phyloP scores from a whole-genome alignment of 768 basidiomycete genomes.

The Lactarius quietus region DNA sequence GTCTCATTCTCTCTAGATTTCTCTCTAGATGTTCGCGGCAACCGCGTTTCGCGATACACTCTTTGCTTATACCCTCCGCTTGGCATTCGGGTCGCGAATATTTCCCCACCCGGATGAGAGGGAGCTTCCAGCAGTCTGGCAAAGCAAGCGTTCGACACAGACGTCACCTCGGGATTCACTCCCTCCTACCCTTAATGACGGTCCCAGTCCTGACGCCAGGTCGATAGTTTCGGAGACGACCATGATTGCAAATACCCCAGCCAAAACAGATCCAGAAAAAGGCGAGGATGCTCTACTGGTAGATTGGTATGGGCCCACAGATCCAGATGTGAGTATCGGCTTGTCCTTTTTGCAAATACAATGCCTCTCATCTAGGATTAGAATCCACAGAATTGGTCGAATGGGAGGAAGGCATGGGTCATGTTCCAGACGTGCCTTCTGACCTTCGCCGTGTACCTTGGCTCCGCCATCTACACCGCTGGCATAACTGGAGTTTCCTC shows the following conservation, averaged over 20 bases:
- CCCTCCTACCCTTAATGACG: not conserved
- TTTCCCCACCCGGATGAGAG: conserved; percentile 27
- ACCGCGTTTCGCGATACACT: conserved; percentile 32
- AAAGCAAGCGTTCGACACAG: conserved; percentile 14
- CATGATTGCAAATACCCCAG: not conserved
- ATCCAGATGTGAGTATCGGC: conserved; percentile 22
- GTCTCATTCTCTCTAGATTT: not conserved
- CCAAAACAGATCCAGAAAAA: conserved; percentile 12
- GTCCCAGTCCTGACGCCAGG: not conserved
- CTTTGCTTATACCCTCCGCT: conserved; percentile 33
- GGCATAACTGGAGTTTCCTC: conserved; percentile 30
- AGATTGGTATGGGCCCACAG: conserved; percentile 30
- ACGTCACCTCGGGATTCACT: conserved; percentile 1
- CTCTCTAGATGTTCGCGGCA: conserved; percentile 3
- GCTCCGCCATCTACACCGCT: conserved; percentile 35
- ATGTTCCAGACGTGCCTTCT: conserved; percentile 35
- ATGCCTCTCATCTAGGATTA: not conserved
- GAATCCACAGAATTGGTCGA: conserved; percentile 33
- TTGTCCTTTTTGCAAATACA: not conserved
- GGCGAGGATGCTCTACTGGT: conserved; percentile 28
- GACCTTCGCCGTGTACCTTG: conserved; percentile 37
- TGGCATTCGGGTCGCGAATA: conserved; percentile 26
- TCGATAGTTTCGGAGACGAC: conserved; percentile 13
- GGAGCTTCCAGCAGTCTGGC: conserved; percentile 20
- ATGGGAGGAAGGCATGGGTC: conserved; percentile 32